Conservation (phyloP, 352 stramenopile species). For the Blastocystis sp. region DNA sequence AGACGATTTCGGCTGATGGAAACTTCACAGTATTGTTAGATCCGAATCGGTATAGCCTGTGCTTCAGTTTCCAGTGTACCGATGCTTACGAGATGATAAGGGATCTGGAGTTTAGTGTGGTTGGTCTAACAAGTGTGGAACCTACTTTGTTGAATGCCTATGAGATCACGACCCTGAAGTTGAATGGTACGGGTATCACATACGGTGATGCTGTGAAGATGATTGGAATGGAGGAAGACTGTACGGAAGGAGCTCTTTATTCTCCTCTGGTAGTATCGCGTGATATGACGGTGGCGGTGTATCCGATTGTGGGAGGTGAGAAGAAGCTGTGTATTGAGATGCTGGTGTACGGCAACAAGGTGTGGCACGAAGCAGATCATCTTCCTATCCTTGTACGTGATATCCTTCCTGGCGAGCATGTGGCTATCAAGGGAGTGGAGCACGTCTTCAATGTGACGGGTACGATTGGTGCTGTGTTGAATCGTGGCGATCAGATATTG, state of each 20-base stretch:
- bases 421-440: constrained; percentile 55
- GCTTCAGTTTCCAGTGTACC: constrained; percentile 54
- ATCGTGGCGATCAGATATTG: not conserved
- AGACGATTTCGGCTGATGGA: not conserved
- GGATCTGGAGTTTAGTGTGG: not conserved
- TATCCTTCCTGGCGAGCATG: constrained; percentile 37
- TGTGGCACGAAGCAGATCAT: constrained; percentile 50
- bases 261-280: not conserved
- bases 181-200: constrained; percentile 1
- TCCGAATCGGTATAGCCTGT: not conserved
- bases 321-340: constrained; percentile 60
- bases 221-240: not conserved
- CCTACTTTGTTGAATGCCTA: constrained; percentile 8
- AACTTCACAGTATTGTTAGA: not conserved
- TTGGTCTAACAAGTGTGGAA: constrained; percentile 24
- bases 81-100: not conserved
- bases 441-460: constrained; percentile 31
- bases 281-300: constrained; percentile 30
- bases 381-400: constrained; percentile 11
- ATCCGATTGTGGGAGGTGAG: constrained; percentile 10
- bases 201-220: constrained; percentile 51
- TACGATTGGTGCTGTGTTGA: not conserved
- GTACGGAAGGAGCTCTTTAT: not conserved
- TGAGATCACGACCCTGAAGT: not conserved
- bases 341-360: not conserved